Evolutionary conservation across 2,329 filamentous ascomycete species (phyloP).

Genomic region (Ophiocordyceps camponoti-floridani): DNA sequence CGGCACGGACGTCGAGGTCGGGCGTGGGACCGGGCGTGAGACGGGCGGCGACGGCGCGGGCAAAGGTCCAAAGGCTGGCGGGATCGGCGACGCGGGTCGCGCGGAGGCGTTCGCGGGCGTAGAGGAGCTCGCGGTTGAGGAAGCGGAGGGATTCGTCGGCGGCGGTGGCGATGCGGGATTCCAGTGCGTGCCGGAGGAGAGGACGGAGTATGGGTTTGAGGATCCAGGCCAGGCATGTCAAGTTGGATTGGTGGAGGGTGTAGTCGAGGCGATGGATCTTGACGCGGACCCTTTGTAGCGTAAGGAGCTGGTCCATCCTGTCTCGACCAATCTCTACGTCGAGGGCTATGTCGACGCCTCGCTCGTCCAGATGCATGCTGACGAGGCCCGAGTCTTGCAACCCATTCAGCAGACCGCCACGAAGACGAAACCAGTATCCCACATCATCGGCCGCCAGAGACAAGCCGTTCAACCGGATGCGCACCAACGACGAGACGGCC

Average conservation of each 20-base stretch:
- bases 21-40: conserved; percentile 56
- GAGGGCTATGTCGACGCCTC: conserved; percentile 71
- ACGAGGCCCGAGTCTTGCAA: conserved; percentile 66
- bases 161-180: conserved; percentile 55
- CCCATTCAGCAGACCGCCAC: conserved; percentile 56
- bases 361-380: conserved; percentile 69
- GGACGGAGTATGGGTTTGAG: conserved; percentile 72
- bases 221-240: conserved; percentile 64
- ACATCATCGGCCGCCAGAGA: conserved; percentile 74
- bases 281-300: conserved; percentile 58
- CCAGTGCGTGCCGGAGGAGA: conserved; percentile 60
- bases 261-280: conserved; percentile 79
- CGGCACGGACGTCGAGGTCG: conserved; percentile 57
- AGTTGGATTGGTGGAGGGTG: conserved; percentile 53
- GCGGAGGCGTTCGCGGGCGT: conserved; percentile 68
- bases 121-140: conserved; percentile 73
- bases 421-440: conserved; percentile 74
- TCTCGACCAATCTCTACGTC: conserved; percentile 72
- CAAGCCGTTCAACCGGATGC: conserved; percentile 64
- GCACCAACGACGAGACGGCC: conserved; percentile 49
- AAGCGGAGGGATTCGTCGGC: conserved; percentile 53
- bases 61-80: conserved; percentile 62
- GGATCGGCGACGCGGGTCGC: conserved; percentile 71
- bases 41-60: conserved; percentile 64
- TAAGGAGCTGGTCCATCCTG: conserved; percentile 62